phyloP scores from a whole-genome alignment of 305 asterid genomes.

The Fraxinus xanthoxyloides region DNA sequence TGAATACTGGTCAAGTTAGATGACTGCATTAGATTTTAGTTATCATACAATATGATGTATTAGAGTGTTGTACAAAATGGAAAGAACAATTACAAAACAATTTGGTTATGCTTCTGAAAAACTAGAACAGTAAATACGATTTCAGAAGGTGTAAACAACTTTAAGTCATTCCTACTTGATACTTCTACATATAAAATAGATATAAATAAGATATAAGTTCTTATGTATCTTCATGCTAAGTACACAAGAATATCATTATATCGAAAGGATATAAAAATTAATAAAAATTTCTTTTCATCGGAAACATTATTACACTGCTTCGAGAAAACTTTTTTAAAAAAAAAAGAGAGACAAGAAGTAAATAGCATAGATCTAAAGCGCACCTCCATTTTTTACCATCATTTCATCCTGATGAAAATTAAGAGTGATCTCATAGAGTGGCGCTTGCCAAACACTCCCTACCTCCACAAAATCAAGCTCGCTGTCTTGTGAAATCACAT shows the following conservation, averaged over 20 bases:
- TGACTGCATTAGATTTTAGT: neutral
- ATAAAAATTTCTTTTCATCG: neutral
- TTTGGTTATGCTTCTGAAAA: neutral
- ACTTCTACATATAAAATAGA: neutral
- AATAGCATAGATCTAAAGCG: neutral
- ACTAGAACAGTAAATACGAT: neutral
- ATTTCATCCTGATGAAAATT: conserved; percentile 34
- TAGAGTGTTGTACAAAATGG: neutral
- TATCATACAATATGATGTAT: neutral
- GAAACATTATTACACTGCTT: neutral
- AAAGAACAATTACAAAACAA: neutral
- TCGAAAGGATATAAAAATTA: neutral
- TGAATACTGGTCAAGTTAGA: neutral
- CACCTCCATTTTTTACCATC: conserved; percentile 39
- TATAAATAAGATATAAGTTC: neutral
- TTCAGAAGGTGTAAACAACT: neutral
- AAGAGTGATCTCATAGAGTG: conserved; percentile 59
- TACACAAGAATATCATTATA: conserved; percentile 1
- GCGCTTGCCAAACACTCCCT: conserved; percentile 85
- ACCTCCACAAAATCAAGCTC: conserved; percentile 65
- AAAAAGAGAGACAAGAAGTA: neutral
- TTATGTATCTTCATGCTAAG: neutral
- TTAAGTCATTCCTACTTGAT: neutral
- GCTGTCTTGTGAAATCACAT: conserved; percentile 21
- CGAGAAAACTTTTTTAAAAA: too few species aligned